phyloP scores from a whole-genome alignment of 2,329 filamentous ascomycete species.

The Ophiostoma sp. region DNA sequence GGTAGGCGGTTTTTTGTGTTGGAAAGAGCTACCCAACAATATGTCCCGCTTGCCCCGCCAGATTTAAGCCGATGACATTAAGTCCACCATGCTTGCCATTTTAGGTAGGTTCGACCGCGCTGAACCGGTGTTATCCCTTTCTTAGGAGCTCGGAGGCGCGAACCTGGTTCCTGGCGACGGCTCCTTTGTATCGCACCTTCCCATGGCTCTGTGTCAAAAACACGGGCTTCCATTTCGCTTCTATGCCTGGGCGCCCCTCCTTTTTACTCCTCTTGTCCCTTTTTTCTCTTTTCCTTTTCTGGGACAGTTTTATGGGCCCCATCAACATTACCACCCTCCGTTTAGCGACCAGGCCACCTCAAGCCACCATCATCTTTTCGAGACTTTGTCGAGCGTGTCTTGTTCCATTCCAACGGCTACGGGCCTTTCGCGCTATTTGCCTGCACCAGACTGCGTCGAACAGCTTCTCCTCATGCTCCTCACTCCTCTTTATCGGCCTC shows the following conservation, averaged over 20 bases:
- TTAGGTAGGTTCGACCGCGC: conserved; percentile 7
- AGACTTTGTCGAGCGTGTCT: not conserved
- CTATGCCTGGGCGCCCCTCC: not conserved
- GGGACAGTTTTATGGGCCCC: not conserved
- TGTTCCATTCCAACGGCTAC: not conserved
- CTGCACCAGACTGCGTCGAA: not conserved
- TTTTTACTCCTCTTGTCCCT: not conserved
- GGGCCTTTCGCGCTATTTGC: not conserved
- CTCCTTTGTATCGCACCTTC: not conserved
- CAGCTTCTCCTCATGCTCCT: not conserved
- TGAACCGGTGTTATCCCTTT: not conserved
- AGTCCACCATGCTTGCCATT: not conserved
- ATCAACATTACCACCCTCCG: not conserved
- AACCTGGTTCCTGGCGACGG: conserved; percentile 1
- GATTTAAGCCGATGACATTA: not conserved
- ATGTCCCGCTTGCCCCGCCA: not conserved
- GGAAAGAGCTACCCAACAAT: not conserved
- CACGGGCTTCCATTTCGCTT: conserved; percentile 15
- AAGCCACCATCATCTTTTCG: not conserved
- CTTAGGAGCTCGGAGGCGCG: not conserved
- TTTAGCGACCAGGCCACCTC: not conserved
- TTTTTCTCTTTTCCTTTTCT: not conserved
- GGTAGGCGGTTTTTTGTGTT: too few relatives aligned
- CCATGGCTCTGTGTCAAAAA: not conserved
- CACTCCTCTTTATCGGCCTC: not conserved